A percentile compares a stretch with the other conserved stretches of the same genome.
These are phyloP conservation scores for Cercophora scortea DNA, from an alignment of 495 filamentous ascomycete species.

Conservation along the genomic window DNA sequence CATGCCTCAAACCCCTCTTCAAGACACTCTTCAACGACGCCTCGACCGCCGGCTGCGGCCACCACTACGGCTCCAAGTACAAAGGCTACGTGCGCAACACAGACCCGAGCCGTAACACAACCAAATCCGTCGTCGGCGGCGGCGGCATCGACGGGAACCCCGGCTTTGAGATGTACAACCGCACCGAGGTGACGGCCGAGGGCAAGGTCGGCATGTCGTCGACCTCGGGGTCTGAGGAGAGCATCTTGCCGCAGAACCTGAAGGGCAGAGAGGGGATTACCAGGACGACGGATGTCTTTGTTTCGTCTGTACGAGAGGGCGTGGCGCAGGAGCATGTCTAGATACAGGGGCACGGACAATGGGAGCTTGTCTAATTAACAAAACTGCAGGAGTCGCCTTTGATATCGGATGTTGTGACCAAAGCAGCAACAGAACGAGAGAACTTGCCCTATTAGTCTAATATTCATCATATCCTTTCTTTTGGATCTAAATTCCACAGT, in stretches of 20 bases:
- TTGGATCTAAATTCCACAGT: too few species aligned
- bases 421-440: too few species aligned
- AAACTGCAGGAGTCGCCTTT: too few species aligned
- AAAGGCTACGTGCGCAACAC: slow-evolving; percentile 4
- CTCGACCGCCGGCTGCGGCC: neutral
- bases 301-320: too few species aligned
- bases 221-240: slow-evolving; percentile 6
- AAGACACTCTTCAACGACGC: slow-evolving; percentile 8
- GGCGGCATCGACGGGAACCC: neutral
- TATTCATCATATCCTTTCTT: too few species aligned
- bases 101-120: neutral
- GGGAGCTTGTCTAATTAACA: too few species aligned
- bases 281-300: neutral
- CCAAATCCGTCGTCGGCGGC: neutral
- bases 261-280: neutral
- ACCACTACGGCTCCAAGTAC: slow-evolving; percentile 4
- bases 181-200: neutral
- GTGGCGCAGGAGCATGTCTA: too few species aligned
- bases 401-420: too few species aligned
- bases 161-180: slow-evolving; percentile 6
- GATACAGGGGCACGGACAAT: too few species aligned
- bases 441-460: too few species aligned
- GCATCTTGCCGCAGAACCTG: neutral
- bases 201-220: neutral
- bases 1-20: slow-evolving; percentile 12